Conservation (phyloP, 2,329 filamentous ascomycete genomes). For the Aspergillus sp. region DNA sequence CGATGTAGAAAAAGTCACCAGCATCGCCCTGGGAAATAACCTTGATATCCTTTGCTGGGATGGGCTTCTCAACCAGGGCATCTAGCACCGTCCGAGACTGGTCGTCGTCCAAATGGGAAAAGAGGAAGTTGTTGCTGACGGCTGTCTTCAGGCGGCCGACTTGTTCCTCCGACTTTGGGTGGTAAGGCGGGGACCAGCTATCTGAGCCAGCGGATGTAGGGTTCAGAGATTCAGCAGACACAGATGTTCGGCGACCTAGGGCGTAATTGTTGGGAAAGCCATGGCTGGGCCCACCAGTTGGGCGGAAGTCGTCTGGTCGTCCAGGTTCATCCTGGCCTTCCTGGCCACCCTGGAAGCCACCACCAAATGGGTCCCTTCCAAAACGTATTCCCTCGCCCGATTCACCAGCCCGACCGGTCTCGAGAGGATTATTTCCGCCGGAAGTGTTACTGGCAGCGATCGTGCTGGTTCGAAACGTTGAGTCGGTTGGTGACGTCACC, state of each 20-base stretch:
- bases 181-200: constrained; percentile 85
- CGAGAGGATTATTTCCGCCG: constrained; percentile 47
- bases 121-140: constrained; percentile 88
- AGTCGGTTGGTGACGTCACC: constrained; percentile 71
- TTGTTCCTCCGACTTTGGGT: constrained; percentile 81
- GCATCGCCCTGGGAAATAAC: constrained; percentile 95
- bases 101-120: constrained; percentile 91
- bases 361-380: constrained; percentile 35
- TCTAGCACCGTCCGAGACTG: constrained; percentile 84
- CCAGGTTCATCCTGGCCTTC: constrained; percentile 23
- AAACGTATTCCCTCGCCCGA: constrained; percentile 30
- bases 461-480: constrained; percentile 53
- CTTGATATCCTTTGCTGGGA: constrained; percentile 85
- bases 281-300: constrained; percentile 26
- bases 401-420: constrained; percentile 26
- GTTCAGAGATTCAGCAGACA: constrained; percentile 94
- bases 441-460: constrained; percentile 24
- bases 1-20: constrained; percentile 96
- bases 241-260: constrained; percentile 87
- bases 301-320: constrained; percentile 25
- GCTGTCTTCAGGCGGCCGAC: constrained; percentile 74
- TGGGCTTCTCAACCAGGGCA: constrained; percentile 89
- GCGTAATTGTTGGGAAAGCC: constrained; percentile 85
- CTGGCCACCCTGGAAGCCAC: constrained; percentile 20
- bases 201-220: constrained; percentile 79